phyloP scores from a whole-genome alignment of 805 yeast genomes.

The Candida maris region DNA sequence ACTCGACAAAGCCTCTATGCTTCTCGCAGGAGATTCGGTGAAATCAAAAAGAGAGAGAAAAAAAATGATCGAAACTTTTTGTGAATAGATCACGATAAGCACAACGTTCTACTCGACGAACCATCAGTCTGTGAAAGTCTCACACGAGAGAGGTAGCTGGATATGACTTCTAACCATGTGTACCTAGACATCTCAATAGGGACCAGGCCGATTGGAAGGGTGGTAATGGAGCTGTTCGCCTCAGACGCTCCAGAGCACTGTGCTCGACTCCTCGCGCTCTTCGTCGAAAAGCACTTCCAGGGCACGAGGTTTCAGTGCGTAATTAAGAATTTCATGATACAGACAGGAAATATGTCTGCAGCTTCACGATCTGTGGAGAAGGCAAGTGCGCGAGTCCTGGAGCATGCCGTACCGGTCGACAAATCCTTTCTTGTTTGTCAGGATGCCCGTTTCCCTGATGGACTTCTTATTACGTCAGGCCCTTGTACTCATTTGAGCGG shows the following conservation, averaged over 20 bases:
- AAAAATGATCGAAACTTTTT: no score
- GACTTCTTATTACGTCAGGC: conserved; percentile 63
- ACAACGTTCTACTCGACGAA: no score
- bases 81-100: no score
- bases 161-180: background rate
- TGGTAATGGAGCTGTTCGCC: conserved; percentile 52
- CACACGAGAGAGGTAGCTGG: no score
- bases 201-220: conserved; percentile 45
- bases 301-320: conserved; percentile 57
- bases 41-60: no score
- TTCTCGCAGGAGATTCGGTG: no score
- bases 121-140: no score
- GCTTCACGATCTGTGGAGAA: conserved; percentile 26
- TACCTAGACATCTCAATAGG: conserved; percentile 55
- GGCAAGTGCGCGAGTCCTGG: background rate
- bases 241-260: conserved; percentile 55
- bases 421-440: conserved; percentile 53
- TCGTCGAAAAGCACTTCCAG: conserved; percentile 40
- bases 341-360: conserved; percentile 54
- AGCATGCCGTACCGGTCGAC: conserved; percentile 27
- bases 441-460: conserved; percentile 42
- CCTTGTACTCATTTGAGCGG: conserved; percentile 73
- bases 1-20: no score
- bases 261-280: conserved; percentile 47
- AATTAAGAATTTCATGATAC: conserved; percentile 66